Evolutionary conservation across 768 basidiomycete genomes (phyloP), one percentile per base, ranked within the genome.

Genomic region (Kwoniella heveanensis): DNA sequence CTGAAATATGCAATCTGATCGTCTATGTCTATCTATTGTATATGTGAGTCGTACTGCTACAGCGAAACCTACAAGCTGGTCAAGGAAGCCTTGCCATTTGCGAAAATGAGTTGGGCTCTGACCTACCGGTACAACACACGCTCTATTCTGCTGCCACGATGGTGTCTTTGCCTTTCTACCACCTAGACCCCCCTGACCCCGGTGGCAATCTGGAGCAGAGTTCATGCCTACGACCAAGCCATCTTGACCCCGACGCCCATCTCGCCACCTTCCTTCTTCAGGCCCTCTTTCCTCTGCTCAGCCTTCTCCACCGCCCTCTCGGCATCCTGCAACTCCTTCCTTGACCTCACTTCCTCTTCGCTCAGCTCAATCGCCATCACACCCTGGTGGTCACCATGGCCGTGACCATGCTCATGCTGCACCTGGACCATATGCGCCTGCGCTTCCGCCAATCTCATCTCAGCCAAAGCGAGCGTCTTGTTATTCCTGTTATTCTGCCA

Each of bases 401-500:
- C 68, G 22, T 47, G 10, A 0, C 47, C 21, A 17, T 44, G 39
- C 19, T 44, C 39, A 19, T 47, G 22, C 19, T 29, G 48, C 10
- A 47, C 36, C 21, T 32, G 19, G 19, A 51, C 25, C 32, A 32
- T 21, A 54, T 64, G 32, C 6, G 22, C 29, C 44, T 62, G 54
- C 2, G 56, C 60, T 17, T 60, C 30, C 13, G 46, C 62, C 8
- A 74, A 59, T 4, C 54, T 32, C 9, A 54, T 51, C 8, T 62
- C 27, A 17, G 72, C 72, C 8, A 48, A 44, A 21, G 73, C 67
- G 22, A 73, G 27, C 19, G 47, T 29, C 25, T 56, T 57, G 47
- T 76, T 76, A 46, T 71, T 72, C 12, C 55, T 48, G 46, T 77
- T 79, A 54, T 79, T 77, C 22, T 73, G 65, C 65, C 69, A 77